Base-by-base conservation (phyloP, 306 rosid genomes). In the Adenanthera pavonina region DNA sequence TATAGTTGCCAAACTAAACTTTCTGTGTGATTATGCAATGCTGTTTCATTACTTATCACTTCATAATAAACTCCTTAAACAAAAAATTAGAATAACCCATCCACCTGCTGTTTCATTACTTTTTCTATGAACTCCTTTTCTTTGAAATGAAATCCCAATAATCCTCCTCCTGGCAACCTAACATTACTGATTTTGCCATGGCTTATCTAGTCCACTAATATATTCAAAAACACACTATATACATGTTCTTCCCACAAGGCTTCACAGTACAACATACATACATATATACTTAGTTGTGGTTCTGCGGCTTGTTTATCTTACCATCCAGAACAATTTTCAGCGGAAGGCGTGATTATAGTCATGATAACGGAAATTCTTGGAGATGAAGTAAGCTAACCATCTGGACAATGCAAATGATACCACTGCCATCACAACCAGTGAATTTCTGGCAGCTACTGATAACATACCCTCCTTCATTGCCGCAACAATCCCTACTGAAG, bases 281-380 rank as follows among this genome's bases (percentile, higher is more conserved):
- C 5, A 36, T 35, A 20, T 34, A 0, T 2, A 38, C 40, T 25
- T 25, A 61, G 34, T 12, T 6, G 47, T 2, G 36, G 47, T 65
- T 36, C 11, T 17, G 25, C 46, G 6, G 17, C 36, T 16, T 65
- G 47, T 8, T 15, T 38, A 16, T 36, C 47, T 65, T 16, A 35
- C 43, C 46, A 36, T 8, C 46, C 14, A 20, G 8, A 13, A 25
- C 6, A n/a, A 44, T 38, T 20, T 70, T 83, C 82, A 88, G 71
- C 89, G 88, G 52, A 94, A 83, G 69, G 98, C 97, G 71, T 95
- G 98, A 34, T 87, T 77, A 72, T 93, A 93, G 67, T 92, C 97
- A 75, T 95, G 99, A 80, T 79, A 95, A 64, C 85, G 96, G 81
- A 95, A 95, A 78, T 73, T 87, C 80, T 91, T 95, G 90, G 89